These are phyloP conservation scores for Eutrema yunnanense DNA, from an alignment of 345 rosid genomes.

Conservation along the genomic window DNA sequence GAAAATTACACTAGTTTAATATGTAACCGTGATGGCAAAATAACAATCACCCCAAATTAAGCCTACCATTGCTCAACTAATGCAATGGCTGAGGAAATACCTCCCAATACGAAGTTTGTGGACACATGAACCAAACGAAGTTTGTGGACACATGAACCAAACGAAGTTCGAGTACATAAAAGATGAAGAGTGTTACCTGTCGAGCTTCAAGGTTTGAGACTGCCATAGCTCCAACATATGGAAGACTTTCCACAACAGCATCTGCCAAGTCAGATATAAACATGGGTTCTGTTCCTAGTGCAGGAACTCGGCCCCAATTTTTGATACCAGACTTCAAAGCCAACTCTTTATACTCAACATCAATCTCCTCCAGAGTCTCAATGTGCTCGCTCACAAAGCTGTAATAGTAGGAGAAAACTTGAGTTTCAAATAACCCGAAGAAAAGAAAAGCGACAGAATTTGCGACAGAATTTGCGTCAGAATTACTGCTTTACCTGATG, in stretches of 20 bases:
- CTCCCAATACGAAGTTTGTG: neutral
- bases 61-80: neutral
- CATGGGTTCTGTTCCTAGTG: slow-evolving; percentile 85
- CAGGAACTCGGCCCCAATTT: slow-evolving; percentile 98
- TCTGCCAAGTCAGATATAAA: slow-evolving; percentile 97
- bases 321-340: slow-evolving; percentile 85
- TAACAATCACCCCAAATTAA: neutral
- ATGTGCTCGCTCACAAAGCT: slow-evolving; percentile 98
- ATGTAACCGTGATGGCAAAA: neutral
- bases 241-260: slow-evolving; percentile 95
- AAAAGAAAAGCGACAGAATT: no score
- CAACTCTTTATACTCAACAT: slow-evolving; percentile 91
- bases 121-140: neutral
- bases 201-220: slow-evolving; percentile 97
- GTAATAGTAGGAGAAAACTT: slow-evolving; percentile 14
- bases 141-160: neutral
- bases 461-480: neutral
- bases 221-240: slow-evolving; percentile 99
- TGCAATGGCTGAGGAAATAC: neutral
- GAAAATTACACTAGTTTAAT: neutral
- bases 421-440: slow-evolving; percentile 12
- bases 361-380: slow-evolving; percentile 98
- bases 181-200: slow-evolving; percentile 50
- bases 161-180: neutral
- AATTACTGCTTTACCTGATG: slow-evolving; percentile 48